Conservation (phyloP, 2,329 filamentous ascomycete genomes). For the Chaetomiaceae sp. region DNA sequence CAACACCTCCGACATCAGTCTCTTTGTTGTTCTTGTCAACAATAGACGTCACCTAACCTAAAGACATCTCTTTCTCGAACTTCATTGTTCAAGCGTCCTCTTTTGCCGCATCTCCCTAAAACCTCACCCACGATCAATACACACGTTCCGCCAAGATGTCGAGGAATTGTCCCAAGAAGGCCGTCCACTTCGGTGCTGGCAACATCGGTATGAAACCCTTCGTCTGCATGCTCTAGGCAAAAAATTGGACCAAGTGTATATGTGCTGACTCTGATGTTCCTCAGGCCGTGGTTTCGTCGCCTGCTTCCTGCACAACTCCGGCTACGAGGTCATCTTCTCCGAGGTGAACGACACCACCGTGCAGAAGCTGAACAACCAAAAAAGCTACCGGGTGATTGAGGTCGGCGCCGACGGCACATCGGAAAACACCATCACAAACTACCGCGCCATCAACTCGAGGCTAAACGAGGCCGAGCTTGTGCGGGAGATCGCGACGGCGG, state of each 20-base stretch:
- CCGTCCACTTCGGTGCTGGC: conserved; percentile 79
- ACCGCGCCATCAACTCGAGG: conserved; percentile 94
- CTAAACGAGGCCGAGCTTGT: conserved; percentile 74
- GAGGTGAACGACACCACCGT: conserved; percentile 87
- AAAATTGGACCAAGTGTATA: too few relatives aligned
- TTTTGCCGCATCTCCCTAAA: neutral
- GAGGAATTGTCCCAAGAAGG: conserved; percentile 47
- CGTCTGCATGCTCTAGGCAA: too few relatives aligned
- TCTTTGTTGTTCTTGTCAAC: neutral
- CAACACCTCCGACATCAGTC: neutral
- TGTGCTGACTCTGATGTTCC: neutral
- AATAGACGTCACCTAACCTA: neutral
- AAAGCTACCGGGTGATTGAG: conserved; percentile 87
- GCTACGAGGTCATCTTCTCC: conserved; percentile 92
- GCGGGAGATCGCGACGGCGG: conserved; percentile 77
- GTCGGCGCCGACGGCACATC: conserved; percentile 78
- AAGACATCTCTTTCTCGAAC: too few relatives aligned
- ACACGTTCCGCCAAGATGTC: conserved; percentile 10
- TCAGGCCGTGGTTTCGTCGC: conserved; percentile 72
- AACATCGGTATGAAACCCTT: conserved; percentile 61
- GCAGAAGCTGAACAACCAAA: conserved; percentile 65
- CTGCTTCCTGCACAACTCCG: conserved; percentile 89
- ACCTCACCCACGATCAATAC: neutral
- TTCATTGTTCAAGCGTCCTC: neutral
- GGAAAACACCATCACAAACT: conserved; percentile 83